Conservation (phyloP, 805 yeast genomes). For the Candida jianshihensis region DNA sequence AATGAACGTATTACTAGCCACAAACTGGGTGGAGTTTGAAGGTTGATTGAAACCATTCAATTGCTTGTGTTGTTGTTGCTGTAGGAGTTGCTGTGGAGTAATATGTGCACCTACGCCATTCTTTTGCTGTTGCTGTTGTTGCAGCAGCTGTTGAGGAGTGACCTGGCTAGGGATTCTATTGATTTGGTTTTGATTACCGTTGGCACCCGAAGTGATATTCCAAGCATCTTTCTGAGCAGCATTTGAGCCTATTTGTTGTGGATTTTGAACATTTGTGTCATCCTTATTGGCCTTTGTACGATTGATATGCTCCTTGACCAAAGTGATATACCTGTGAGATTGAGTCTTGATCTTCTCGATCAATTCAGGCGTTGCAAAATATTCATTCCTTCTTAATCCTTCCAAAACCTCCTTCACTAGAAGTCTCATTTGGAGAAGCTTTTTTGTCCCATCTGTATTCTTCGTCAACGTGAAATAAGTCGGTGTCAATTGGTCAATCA, state of each 20-base stretch:
- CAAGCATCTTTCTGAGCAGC: conserved; percentile 1
- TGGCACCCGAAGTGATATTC: conserved; percentile 11
- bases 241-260: not conserved
- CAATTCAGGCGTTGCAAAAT: conserved; percentile 65
- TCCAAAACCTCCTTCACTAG: conserved; percentile 75
- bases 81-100: conserved; percentile 22
- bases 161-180: conserved; percentile 14
- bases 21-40: conserved; percentile 5
- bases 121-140: conserved; percentile 23
- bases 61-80: conserved; percentile 7
- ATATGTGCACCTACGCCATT: conserved; percentile 12
- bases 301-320: conserved; percentile 57
- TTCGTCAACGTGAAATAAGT: conserved; percentile 71
- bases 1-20: not conserved
- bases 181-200: conserved; percentile 8
- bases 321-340: conserved; percentile 66
- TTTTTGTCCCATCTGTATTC: conserved; percentile 67
- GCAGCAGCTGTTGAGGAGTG: conserved; percentile 21
- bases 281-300: conserved; percentile 23
- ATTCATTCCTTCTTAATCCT: conserved; percentile 55
- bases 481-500: conserved; percentile 72
- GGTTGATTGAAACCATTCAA: conserved; percentile 1
- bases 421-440: conserved; percentile 69
- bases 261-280: conserved; percentile 1
- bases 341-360: conserved; percentile 65